These are phyloP conservation scores for Agrocybe chaxingu DNA, from an alignment of 768 basidiomycete species.

Conservation along the genomic window DNA sequence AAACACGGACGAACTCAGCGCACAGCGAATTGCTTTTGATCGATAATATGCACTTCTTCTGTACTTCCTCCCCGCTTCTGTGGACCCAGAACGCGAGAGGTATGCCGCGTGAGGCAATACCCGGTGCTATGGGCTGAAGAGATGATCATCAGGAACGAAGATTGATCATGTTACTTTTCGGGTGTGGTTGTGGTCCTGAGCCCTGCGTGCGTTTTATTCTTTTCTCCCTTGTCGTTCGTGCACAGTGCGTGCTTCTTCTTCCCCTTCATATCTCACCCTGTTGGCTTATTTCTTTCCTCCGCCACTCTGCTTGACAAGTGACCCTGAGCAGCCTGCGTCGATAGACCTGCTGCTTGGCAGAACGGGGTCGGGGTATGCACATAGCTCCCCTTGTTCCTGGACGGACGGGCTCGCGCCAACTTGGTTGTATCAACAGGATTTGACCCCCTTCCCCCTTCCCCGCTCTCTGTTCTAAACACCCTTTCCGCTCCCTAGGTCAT, in stretches of 20 bases:
- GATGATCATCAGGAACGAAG: conserved; percentile 11
- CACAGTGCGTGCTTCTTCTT: too few species aligned
- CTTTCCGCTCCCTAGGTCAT: conserved; percentile 2
- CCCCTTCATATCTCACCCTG: too few species aligned
- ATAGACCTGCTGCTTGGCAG: background rate
- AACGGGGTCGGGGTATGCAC: conserved; percentile 6
- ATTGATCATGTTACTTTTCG: conserved; percentile 3
- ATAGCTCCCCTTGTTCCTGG: conserved; percentile 3
- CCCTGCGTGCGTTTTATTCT: background rate
- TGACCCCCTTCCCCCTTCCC: background rate
- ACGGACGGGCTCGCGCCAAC: conserved; percentile 5
- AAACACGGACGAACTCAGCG: too few species aligned
- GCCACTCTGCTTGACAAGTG: background rate
- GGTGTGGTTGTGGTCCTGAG: background rate
- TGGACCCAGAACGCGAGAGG: too few species aligned
- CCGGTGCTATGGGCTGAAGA: background rate
- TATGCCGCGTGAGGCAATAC: conserved; percentile 1
- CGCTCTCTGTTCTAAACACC: background rate
- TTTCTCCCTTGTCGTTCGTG: background rate
- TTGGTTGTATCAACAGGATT: background rate
- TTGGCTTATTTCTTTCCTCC: background rate
- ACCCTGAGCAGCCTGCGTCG: background rate
- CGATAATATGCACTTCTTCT: too few species aligned
- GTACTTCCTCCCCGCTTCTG: too few species aligned
- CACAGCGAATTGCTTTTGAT: too few species aligned